These are phyloP conservation scores for Phytophthora nicotianae DNA, from an alignment of 352 stramenopile genomes.

Conservation along the genomic window DNA sequence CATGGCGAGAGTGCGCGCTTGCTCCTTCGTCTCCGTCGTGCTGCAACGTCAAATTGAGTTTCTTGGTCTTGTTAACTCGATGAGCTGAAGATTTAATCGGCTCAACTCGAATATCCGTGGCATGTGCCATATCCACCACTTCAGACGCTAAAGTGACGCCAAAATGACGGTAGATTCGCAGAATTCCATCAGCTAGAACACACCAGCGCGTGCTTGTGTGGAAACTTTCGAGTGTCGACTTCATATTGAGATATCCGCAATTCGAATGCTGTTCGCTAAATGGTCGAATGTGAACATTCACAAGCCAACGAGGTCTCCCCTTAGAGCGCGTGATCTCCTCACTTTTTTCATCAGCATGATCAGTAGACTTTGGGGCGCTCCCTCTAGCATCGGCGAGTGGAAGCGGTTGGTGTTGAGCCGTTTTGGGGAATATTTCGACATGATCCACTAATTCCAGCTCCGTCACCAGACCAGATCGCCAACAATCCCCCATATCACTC, in stretches of 20 bases:
- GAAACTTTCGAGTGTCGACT: conserved; percentile 65
- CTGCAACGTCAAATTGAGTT: not conserved
- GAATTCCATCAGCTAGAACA: conserved; percentile 60
- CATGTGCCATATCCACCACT: conserved; percentile 56
- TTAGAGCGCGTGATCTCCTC: conserved; percentile 6
- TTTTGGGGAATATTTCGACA: conserved; percentile 63
- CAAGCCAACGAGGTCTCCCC: conserved; percentile 24
- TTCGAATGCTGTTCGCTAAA: conserved; percentile 56
- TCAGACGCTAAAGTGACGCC: conserved; percentile 70
- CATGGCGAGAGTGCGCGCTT: not conserved
- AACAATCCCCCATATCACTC: conserved; percentile 47
- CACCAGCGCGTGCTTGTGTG: conserved; percentile 74
- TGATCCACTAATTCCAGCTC: conserved; percentile 53
- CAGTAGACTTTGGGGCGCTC: conserved; percentile 13
- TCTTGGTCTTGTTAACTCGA: conserved; percentile 7
- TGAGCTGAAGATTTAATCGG: conserved; percentile 15
- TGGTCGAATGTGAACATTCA: conserved; percentile 52
- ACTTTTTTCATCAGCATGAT: conserved; percentile 12
- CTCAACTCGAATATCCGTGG: conserved; percentile 42
- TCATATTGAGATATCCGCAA: conserved; percentile 74
- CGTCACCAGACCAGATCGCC: conserved; percentile 42
- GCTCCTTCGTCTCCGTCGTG: not conserved
- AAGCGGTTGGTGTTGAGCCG: conserved; percentile 58
- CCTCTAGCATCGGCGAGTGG: conserved; percentile 40
- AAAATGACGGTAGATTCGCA: conserved; percentile 79